These are phyloP conservation scores for Barnettozyma pratensis DNA, from an alignment of 805 yeast species.

Conservation along the genomic window DNA sequence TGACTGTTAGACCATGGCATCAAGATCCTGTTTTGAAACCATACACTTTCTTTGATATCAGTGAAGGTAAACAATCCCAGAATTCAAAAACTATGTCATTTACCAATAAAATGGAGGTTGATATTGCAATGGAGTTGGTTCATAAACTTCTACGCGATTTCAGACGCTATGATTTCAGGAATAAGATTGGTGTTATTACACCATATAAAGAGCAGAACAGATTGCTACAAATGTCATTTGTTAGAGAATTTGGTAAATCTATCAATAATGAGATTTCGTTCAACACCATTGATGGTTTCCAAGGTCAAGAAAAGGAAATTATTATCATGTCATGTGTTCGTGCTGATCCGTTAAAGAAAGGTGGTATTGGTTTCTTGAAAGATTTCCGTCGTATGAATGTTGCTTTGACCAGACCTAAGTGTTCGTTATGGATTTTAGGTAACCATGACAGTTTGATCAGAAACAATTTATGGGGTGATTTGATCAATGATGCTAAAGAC, in stretches of 20 bases:
- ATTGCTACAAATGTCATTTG: conserved; percentile 52
- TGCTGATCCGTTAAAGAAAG: conserved; percentile 50
- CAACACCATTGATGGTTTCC: conserved; percentile 96
- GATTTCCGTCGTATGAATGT: conserved; percentile 97
- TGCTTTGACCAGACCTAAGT: conserved; percentile 88
- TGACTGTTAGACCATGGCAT: conserved; percentile 78
- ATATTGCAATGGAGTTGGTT: conserved; percentile 64
- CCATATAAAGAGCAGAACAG: conserved; percentile 89
- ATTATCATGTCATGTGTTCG: conserved; percentile 94
- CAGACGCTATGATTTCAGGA: conserved; percentile 49
- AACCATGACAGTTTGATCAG: conserved; percentile 57
- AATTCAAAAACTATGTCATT: conserved; percentile 64
- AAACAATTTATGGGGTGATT: conserved; percentile 68
- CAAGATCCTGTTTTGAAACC: conserved; percentile 51
- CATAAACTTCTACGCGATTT: conserved; percentile 43
- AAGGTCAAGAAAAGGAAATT: conserved; percentile 95
- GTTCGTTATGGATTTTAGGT: conserved; percentile 92
- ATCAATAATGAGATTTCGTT: conserved; percentile 72
- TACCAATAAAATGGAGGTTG: conserved; percentile 67
- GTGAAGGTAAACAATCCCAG: conserved; percentile 59
- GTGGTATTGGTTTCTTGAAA: conserved; percentile 78
- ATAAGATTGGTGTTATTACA: conserved; percentile 84
- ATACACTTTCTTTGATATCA: conserved; percentile 70
- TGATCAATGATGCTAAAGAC: conserved; percentile 59
- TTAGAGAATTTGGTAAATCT: conserved; percentile 51